phyloP scores from a whole-genome alignment of 306 rosid genomes.

The Astragalus membranaceus region DNA sequence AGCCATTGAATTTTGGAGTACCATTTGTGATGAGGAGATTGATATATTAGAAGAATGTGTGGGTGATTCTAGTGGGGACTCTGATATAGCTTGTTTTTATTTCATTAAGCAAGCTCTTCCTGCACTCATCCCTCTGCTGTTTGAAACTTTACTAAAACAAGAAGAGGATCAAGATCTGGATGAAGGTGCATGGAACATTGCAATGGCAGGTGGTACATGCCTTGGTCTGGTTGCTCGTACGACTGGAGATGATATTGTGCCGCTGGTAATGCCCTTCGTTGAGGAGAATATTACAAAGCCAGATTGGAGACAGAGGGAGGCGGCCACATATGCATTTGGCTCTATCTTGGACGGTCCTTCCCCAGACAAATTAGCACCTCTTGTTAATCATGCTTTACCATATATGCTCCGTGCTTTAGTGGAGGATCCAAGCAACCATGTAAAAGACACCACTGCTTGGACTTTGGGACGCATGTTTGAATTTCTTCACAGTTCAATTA shows the following conservation, averaged over 20 bases:
- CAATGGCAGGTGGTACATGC: constrained; percentile 97
- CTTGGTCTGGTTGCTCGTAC: constrained; percentile 89
- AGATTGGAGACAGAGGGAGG: constrained; percentile 95
- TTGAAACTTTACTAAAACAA: constrained; percentile 89
- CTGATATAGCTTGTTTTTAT: constrained; percentile 74
- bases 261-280: constrained; percentile 80
- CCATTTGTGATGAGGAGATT: constrained; percentile 89
- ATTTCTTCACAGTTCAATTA: constrained; percentile 70
- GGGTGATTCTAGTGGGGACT: constrained; percentile 58
- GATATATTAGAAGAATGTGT: constrained; percentile 72
- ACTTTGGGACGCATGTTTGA: constrained; percentile 90
- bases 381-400: constrained; percentile 62
- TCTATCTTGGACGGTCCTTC: constrained; percentile 94
- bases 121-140: constrained; percentile 68
- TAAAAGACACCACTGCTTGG: constrained; percentile 96
- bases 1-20: constrained; percentile 95
- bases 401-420: constrained; percentile 78
- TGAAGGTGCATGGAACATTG: constrained; percentile 96
- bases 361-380: constrained; percentile 59
- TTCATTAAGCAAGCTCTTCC: constrained; percentile 92
- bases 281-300: constrained; percentile 81
- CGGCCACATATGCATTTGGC: constrained; percentile 92
- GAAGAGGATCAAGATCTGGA: constrained; percentile 97
- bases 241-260: constrained; percentile 79
- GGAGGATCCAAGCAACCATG: constrained; percentile 76